Evolutionary conservation across 768 basidiomycete species (phyloP).

Genomic region (Boletus reticulatus): DNA sequence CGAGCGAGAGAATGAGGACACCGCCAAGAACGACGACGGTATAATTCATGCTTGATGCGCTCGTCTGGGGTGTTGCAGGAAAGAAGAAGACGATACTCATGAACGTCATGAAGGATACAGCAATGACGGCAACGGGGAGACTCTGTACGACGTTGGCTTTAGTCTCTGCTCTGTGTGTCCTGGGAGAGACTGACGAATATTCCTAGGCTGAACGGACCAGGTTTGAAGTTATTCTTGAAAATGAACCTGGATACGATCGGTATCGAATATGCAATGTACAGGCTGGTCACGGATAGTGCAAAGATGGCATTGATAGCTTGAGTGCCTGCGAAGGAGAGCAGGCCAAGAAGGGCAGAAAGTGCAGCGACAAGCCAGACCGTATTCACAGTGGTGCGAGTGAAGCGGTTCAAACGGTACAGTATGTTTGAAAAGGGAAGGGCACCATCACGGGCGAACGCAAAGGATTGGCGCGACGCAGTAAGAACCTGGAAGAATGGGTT

Average conservation of each 20-base stretch:
- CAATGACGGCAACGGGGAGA: constrained; percentile 48
- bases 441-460: constrained; percentile 59
- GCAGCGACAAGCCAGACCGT: constrained; percentile 52
- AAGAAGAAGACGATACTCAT: constrained; percentile 63
- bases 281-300: constrained; percentile 43
- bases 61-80: constrained; percentile 50
- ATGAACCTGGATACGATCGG: constrained; percentile 51
- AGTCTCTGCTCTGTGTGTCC: background rate
- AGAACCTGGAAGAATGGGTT: constrained; percentile 34
- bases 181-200: constrained; percentile 34
- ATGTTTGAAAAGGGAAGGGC: constrained; percentile 56
- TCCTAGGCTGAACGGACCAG: constrained; percentile 49
- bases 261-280: constrained; percentile 47
- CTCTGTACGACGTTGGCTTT: constrained; percentile 39
- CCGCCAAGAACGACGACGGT: constrained; percentile 65
- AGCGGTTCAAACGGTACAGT: constrained; percentile 53
- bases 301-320: constrained; percentile 60
- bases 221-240: constrained; percentile 44
- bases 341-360: constrained; percentile 43
- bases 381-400: constrained; percentile 56
- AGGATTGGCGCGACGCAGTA: constrained; percentile 51
- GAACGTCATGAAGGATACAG: constrained; percentile 65
- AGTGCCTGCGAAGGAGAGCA: constrained; percentile 55
- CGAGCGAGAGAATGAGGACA: constrained; percentile 50
- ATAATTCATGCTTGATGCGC: constrained; percentile 63